Conservation (phyloP, 768 basidiomycete genomes). For the Rubroboletus pulcherrimus region DNA sequence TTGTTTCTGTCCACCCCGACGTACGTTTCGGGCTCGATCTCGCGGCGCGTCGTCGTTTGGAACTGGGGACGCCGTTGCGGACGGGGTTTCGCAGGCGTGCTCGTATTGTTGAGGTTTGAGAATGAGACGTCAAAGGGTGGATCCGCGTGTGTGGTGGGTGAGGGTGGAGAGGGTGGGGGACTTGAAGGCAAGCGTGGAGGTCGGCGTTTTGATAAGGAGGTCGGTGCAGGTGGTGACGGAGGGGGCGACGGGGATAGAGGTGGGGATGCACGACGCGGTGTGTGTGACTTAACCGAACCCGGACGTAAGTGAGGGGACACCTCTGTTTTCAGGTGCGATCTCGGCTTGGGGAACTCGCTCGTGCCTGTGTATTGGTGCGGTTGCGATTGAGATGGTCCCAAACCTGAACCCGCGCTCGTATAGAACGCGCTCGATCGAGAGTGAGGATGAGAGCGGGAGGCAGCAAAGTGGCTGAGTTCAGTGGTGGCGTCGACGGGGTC, state of each 20-base stretch:
- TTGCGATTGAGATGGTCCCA: neutral
- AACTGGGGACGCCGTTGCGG: neutral
- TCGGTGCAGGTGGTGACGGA: neutral
- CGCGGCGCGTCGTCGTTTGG: neutral
- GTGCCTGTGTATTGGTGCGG: neutral
- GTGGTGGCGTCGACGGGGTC: slow-evolving; percentile 47
- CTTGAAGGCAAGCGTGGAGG: neutral
- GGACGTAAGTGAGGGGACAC: neutral
- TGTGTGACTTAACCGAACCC: neutral
- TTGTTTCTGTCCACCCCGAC: neutral
- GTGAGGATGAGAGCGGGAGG: slow-evolving; percentile 19
- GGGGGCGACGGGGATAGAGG: slow-evolving; percentile 1
- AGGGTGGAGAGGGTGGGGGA: slow-evolving; percentile 6
- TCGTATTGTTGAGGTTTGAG: slow-evolving; percentile 23
- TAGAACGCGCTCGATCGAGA: neutral
- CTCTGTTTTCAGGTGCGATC: neutral
- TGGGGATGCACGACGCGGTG: neutral
- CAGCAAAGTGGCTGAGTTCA: slow-evolving; percentile 51
- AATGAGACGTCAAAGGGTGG: slow-evolving; percentile 24
- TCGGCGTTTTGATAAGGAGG: neutral
- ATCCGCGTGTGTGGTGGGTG: slow-evolving; percentile 8
- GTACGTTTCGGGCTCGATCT: neutral
- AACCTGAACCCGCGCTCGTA: neutral
- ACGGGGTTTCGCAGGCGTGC: slow-evolving; percentile 27
- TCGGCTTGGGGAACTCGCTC: neutral